A percentile compares a stretch with the other conserved stretches of the same genome.
These are phyloP conservation scores for Dillenia turbinata DNA, from an alignment of 164 flowering plant species.

Conservation along the genomic window DNA sequence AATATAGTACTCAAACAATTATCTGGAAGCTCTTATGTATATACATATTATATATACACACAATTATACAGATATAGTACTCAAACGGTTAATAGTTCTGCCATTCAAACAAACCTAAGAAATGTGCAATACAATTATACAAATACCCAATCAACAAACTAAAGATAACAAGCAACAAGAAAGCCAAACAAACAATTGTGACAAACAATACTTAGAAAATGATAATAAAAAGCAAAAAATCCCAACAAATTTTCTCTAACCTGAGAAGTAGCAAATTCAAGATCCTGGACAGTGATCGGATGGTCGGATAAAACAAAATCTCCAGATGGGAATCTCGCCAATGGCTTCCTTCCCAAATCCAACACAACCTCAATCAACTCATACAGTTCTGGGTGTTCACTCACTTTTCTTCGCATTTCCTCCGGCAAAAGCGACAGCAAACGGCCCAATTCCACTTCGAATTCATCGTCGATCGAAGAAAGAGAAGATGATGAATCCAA, in stretches of 20 bases:
- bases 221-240: not conserved
- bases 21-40: too few relatives aligned
- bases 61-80: too few relatives aligned
- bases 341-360: conserved; percentile 87
- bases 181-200: too few relatives aligned
- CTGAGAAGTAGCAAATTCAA: conserved; percentile 62
- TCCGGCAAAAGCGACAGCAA: conserved; percentile 72
- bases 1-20: too few relatives aligned
- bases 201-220: not conserved
- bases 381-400: conserved; percentile 55
- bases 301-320: conserved; percentile 63
- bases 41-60: too few relatives aligned
- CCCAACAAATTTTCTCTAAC: conserved; percentile 19
- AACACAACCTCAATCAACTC: conserved; percentile 83
- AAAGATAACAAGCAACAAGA: too few relatives aligned
- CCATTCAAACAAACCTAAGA: too few relatives aligned
- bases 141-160: too few relatives aligned
- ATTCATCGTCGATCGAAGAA: conserved; percentile 24
- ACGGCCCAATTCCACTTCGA: conserved; percentile 57
- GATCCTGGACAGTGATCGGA: conserved; percentile 50
- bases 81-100: too few relatives aligned
- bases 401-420: conserved; percentile 46
- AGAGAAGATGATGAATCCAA: conserved; percentile 6
- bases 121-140: too few relatives aligned
- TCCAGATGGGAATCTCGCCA: conserved; percentile 85